Evolutionary conservation across 2,329 filamentous ascomycete species (phyloP), one percentile per base, ranked within the genome.

Genomic region (Aspergillus sp.): DNA sequence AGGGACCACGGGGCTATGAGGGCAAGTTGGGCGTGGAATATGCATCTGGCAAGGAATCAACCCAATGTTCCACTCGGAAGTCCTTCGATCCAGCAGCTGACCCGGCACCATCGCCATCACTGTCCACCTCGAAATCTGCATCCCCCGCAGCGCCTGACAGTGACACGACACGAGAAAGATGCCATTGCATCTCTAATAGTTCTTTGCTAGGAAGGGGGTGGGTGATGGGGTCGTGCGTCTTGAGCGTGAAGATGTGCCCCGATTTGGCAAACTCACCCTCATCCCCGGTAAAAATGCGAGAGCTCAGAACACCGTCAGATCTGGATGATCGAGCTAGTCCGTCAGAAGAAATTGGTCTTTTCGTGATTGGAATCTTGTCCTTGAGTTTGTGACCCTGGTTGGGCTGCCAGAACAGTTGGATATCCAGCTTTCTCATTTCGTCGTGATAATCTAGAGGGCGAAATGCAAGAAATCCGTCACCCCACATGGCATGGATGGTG

Each of bases 191-290:
- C 28, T 45, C 48, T 8, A 44, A 36, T 10, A 42, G 40, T 3
- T 48, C 41, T 29, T 29, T 48, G 38, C 42, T 44, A 32, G 46
- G 52, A 10, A 45, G 33, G 28, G 43, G 43, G 27, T 45, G 43
- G 3, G 43, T 45, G 9, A 19, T n/a, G 26, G 43, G 43, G 26
- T 45, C 29, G 43, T 39, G 5, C 7, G 43, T 45, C 19, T 19
- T 45, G n/a, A 45, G 32, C 7, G 12, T 19, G 34, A 45, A 45
- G 9, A 35, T 36, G 30, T 28, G 33, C 9, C 35, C 43, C 10
- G 43, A 45, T 32, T 41, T 19, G 39, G 19, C 19, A 19, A 19
- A 19, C 19, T 19, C 19, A 19, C 19, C 19, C 19, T 19, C 19
- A 19, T 19, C 19, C 19, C 19, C 19, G 19, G 19, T 19, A 19